A percentile compares a stretch with the other conserved stretches of the same genome.
phyloP scores from a whole-genome alignment of 139 green algal species.

The Picochlorum sp. region DNA sequence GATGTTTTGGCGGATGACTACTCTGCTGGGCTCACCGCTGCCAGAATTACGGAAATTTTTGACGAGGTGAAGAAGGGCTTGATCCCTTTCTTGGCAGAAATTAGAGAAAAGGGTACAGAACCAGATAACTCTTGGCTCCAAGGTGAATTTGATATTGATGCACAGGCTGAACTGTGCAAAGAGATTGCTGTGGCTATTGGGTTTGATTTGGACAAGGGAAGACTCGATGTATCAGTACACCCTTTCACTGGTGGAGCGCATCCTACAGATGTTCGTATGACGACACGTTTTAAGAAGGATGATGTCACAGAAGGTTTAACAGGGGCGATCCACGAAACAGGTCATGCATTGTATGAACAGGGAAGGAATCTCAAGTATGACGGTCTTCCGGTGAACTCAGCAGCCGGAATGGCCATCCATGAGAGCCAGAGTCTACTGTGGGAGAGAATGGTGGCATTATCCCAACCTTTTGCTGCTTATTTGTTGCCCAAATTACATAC shows the following conservation, averaged over 20 bases:
- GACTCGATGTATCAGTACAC: constrained; percentile 75
- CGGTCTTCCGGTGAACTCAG: constrained; percentile 62
- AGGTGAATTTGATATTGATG: constrained; percentile 41
- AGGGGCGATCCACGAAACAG: constrained; percentile 58
- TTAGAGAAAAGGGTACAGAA: constrained; percentile 38
- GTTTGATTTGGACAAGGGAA: constrained; percentile 62
- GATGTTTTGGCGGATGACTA: constrained; percentile 82
- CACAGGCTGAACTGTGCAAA: constrained; percentile 35
- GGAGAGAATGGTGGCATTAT: constrained; percentile 83
- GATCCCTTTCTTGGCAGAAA: constrained; percentile 54
- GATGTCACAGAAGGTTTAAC: constrained; percentile 71
- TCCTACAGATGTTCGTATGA: constrained; percentile 86
- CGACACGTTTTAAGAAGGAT: constrained; percentile 76
- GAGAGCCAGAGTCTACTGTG: constrained; percentile 83
- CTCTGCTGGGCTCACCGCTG: constrained; percentile 69
- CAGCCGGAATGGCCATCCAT: constrained; percentile 71
- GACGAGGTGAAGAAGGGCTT: constrained; percentile 47
- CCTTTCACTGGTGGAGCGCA: constrained; percentile 66
- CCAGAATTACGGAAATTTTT: constrained; percentile 78
- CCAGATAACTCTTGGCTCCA: constrained; percentile 34
- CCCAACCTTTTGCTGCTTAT: constrained; percentile 45
- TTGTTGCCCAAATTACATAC: constrained; percentile 38
- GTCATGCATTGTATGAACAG: constrained; percentile 88
- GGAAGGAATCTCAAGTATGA: constrained; percentile 64
- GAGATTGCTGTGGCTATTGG: constrained; percentile 55